Base-by-base conservation (phyloP, 768 basidiomycete genomes). In the Kwoniella botswanensis region DNA sequence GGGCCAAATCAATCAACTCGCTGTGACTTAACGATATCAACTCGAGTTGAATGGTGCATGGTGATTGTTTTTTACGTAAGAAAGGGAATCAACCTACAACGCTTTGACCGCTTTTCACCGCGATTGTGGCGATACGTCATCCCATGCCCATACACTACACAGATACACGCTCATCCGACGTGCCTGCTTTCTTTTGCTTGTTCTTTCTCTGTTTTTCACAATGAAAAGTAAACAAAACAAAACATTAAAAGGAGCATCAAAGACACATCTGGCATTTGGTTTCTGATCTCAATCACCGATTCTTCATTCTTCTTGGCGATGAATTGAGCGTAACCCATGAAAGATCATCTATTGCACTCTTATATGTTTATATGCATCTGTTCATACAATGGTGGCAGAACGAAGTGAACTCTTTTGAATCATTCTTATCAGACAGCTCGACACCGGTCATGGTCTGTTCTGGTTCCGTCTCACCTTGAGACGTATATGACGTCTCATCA, bases 171-270 rank as follows among this genome's bases (percentile, higher is more conserved):
- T 29, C 22, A 56, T 12, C 57, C 24, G 44, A 67, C 66, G 66
- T 67, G 66, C 55, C 66, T 67, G 66, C 43, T 67, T 67, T 67
- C 35, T 35, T 60, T 67, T 43, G 29, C 29, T 63, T 24, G 42
- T 6, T 41, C 44, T 59, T 57, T 17, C 26, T 24, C 3, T 56
- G 22, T 46, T 64, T 64, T 50, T 52, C 13, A 29, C 26, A 35
- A 35, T 1, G 10, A 46, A 15, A 42, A 41, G 6, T 35, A 15
- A 15, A 46, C 9, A n/a, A 17, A 66, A 66, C 58, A 35, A 22
- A 54, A 58, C 43, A 56, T 18, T 35, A 5, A 35, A 35, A 35
- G 35, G 6, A 35, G 35, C 43, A 35, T 29, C 63, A 24, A 1
- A 6, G 29, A 29, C 44, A n/a, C 13, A 50, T 50, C 12, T 50